Evolutionary conservation across 192 early-diverging fungal species (phyloP), one percentile per base, ranked within the genome.

Genomic region (Irineochytrium annulatum): DNA sequence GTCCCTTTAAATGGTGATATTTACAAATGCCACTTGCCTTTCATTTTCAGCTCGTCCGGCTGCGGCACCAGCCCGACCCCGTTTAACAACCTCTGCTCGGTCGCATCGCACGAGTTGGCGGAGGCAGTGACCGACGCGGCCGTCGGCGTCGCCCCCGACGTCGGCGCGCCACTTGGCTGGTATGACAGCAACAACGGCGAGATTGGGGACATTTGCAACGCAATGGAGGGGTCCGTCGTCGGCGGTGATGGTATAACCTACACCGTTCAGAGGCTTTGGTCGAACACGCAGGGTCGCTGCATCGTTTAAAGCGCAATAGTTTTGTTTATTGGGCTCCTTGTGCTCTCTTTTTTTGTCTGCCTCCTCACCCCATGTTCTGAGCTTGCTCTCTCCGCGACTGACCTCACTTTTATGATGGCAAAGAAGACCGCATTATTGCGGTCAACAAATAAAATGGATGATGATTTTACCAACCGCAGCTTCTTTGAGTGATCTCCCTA

Each of bases 51-150:
- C 45, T 53, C 66, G 17, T 43, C 44, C 14, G 68, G 68, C 4
- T 67, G 69, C n/a, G 63, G 59, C 8, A 27, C 26, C 29, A 34
- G n/a, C 35, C 11, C 14, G 26, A 49, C 27, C 16, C n/a, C 53
- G n/a, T 63, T 72, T 27, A 45, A 45, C 39, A 72, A 72, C 34
- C 51, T 72, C 26, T 73, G 62, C 62, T 62, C 65, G n/a, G 61
- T 70, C 20, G 13, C 71, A 11, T 63, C 59, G 16, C 70, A 72
- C 55, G 66, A 73, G 52, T 52, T 71, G 17, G 49, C 58, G 16
- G 71, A 73, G 57, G 62, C 44, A 14, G 52, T 72, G 16, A 71
- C 67, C 5, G 58, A 72, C 45, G 31, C 60, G 26, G 70, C 49
- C 2, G 52, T 69, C 30, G 62, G 68, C 5, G 16, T 65, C 19